Base-by-base conservation (phyloP, 164 flowering plant species). In the Dillenia turbinata region DNA sequence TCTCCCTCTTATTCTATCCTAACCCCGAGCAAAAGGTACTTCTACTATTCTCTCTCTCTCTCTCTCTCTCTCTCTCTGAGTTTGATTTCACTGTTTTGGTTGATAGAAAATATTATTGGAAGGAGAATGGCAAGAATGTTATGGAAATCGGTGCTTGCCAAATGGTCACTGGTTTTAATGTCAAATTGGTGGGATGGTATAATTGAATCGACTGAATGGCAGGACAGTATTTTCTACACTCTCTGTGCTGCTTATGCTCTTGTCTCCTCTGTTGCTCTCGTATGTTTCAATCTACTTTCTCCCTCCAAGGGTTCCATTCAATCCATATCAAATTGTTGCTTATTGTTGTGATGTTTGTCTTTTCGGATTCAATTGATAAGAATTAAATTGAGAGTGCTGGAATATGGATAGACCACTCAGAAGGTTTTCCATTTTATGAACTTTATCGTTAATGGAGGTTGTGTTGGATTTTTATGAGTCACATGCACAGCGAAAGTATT, bases 391-490 rank as follows among this genome's bases (percentile, higher is more conserved):
- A 80, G 96, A 80, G 94, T 94, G 66, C 98, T 92, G 0, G 97
- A 90, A 55, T 93, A 78, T 81, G 96, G 98, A 44, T 93, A 97
- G 98, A 93, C 97, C 1, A 90, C 98, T 4, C 98, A 93, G 74
- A 93, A 93, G 78, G 92, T 93, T 74, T 92, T 92, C 75, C 98
- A 90, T 79, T 85, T 92, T 45, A 90, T 92, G 98, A 92, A 92
- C 75, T 90, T 90, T 65, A 78, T 92, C 67, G 98, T 92, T 10
- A 92, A 92, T 69, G 98, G 97, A 85, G 22, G 22, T 19, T 19
- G 22, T 19, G n/a, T n/a, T n/a, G n/a, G n/a, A n/a, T n/a, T n/a
- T n/a, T n/a, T n/a, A n/a, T n/a, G n/a, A n/a, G n/a, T n/a, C n/a
- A n/a, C n/a, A n/a, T n/a, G n/a, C n/a, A n/a, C n/a, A n/a, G n/a